Evolutionary conservation across 2,329 filamentous ascomycete species (phyloP).

Genomic region (Penicillium aurantiogriseum): DNA sequence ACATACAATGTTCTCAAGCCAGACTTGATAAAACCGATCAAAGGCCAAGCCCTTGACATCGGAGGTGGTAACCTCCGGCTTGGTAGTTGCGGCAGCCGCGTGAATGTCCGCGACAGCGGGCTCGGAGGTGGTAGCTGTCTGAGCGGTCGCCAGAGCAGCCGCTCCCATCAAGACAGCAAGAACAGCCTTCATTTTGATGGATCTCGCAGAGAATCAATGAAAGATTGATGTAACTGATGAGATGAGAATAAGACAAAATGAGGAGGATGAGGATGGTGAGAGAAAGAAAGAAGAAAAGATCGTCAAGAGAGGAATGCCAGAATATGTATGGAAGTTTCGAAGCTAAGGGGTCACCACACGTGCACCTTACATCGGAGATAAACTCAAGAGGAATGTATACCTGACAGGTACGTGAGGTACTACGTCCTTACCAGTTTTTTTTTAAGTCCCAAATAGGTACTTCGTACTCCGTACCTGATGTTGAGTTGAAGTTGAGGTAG

Average conservation of each 20-base stretch:
- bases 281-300: background rate
- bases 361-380: background rate
- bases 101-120: constrained; percentile 29
- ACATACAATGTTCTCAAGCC: constrained; percentile 70
- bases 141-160: constrained; percentile 25
- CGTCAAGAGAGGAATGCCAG: background rate
- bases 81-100: constrained; percentile 53
- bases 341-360: background rate
- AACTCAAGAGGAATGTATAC: background rate
- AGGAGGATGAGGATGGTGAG: background rate
- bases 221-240: background rate
- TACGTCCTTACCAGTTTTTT: background rate
- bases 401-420: background rate
- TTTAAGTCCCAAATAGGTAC: background rate
- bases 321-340: background rate
- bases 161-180: constrained; percentile 23
- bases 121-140: constrained; percentile 27
- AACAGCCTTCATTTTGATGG: constrained; percentile 46
- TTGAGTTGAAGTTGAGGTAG: background rate
- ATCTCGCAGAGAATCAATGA: background rate
- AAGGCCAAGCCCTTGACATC: constrained; percentile 70
- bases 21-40: constrained; percentile 69
- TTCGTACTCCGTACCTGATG: background rate
- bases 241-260: background rate
- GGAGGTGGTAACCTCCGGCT: constrained; percentile 60